Evolutionary conservation across 2,329 filamentous ascomycete species (phyloP).

Genomic region (Talaromyces islandicus): DNA sequence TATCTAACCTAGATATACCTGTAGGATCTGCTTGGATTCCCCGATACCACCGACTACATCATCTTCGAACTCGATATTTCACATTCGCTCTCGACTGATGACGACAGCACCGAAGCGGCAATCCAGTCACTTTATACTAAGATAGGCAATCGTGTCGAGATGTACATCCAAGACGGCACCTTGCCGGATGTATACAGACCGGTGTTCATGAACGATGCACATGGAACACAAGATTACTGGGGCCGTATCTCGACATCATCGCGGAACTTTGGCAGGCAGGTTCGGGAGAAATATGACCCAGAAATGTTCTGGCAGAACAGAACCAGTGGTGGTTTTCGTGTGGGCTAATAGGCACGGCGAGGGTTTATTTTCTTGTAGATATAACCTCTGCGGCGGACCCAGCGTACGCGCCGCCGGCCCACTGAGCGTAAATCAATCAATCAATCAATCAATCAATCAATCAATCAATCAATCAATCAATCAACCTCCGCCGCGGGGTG

Average conservation of each 20-base stretch:
- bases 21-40: slow-evolving; percentile 36
- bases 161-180: slow-evolving; percentile 27
- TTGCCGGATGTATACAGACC: slow-evolving; percentile 38
- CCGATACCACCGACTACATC: slow-evolving; percentile 36
- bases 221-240: slow-evolving; percentile 41
- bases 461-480: too few relatives aligned
- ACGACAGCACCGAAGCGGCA: slow-evolving; percentile 33
- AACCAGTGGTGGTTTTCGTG: slow-evolving; percentile 35
- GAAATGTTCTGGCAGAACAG: slow-evolving; percentile 34
- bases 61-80: slow-evolving; percentile 43
- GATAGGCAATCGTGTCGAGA: slow-evolving; percentile 26
- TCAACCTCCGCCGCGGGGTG: too few relatives aligned
- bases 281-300: slow-evolving; percentile 34
- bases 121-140: slow-evolving; percentile 33
- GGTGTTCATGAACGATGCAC: slow-evolving; percentile 43
- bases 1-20: neutral
- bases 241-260: slow-evolving; percentile 26
- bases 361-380: neutral
- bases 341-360: slow-evolving; percentile 11
- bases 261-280: slow-evolving; percentile 24
- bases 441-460: too few relatives aligned
- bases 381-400: neutral
- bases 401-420: too few relatives aligned
- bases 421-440: too few relatives aligned
- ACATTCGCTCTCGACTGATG: slow-evolving; percentile 29